phyloP scores from a whole-genome alignment of 257 asterid species.

The Echites panduratus region DNA sequence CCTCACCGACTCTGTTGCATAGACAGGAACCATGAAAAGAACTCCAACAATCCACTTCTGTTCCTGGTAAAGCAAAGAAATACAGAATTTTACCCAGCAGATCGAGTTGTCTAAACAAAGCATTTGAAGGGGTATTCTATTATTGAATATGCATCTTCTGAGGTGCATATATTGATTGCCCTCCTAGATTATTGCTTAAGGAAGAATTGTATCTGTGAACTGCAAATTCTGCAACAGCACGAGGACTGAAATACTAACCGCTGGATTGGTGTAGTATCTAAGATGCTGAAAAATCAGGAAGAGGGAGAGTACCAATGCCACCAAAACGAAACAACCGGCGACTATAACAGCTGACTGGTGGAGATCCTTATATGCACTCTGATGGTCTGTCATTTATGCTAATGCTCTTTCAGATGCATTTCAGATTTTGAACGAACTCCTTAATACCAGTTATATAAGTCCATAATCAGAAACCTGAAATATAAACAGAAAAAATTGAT shows the following conservation, averaged over 20 bases:
- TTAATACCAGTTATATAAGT: neutral
- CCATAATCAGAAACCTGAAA: neutral
- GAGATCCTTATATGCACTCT: conserved; percentile 35
- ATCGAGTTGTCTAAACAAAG: neutral
- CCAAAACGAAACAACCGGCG: conserved; percentile 50
- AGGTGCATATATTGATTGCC: too few species aligned
- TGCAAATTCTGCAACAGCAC: neutral
- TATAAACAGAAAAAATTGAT: neutral
- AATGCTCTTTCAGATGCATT: conserved; percentile 37
- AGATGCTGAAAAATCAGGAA: conserved; percentile 70
- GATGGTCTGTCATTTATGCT: conserved; percentile 28
- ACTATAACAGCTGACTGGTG: conserved; percentile 42
- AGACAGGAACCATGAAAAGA: conserved; percentile 84
- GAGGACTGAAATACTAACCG: conserved; percentile 41
- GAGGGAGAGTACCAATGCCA: conserved; percentile 63
- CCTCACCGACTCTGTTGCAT: conserved; percentile 85
- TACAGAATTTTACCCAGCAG: neutral
- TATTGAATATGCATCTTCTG: neutral
- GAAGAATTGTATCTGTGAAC: neutral
- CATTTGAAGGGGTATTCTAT: neutral
- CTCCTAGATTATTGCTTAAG: neutral
- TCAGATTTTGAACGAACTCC: neutral
- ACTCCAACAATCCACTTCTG: conserved; percentile 92
- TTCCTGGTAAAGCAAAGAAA: conserved; percentile 44
- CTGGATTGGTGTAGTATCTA: conserved; percentile 67